Percentiles rank a stretch among this genome's conserved stretches.
These are phyloP conservation scores for Lasiosphaeris hirsuta DNA, from an alignment of 495 filamentous ascomycete species.

Conservation along the genomic window DNA sequence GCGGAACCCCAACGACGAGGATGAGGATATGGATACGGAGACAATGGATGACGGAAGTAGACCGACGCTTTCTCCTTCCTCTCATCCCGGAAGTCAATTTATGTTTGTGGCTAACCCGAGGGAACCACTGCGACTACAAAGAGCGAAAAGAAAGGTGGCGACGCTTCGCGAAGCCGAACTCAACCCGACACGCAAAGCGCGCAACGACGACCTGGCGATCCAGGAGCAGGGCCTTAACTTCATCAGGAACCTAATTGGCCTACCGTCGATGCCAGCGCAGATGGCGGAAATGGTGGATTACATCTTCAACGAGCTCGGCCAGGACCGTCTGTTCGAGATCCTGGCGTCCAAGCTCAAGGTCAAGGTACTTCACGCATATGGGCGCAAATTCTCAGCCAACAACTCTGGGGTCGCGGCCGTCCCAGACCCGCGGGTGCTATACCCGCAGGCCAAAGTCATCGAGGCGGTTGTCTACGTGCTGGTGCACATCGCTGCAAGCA, in stretches of 20 bases:
- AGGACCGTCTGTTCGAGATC: constrained; percentile 71
- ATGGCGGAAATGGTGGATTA: constrained; percentile 75
- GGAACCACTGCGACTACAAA: constrained; percentile 32
- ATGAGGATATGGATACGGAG: constrained; percentile 63
- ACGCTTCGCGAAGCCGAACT: constrained; percentile 54
- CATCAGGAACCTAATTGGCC: constrained; percentile 80
- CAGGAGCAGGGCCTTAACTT: constrained; percentile 89
- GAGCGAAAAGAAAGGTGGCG: constrained; percentile 49
- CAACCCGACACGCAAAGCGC: constrained; percentile 55
- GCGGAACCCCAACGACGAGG: constrained; percentile 45
- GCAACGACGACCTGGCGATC: constrained; percentile 75
- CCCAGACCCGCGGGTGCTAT: constrained; percentile 41
- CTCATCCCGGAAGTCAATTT: background rate
- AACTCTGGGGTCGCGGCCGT: background rate
- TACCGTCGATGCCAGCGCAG: constrained; percentile 14
- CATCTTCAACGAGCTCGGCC: constrained; percentile 71
- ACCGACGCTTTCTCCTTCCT: constrained; percentile 25
- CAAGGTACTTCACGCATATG: constrained; percentile 47
- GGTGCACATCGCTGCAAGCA: constrained; percentile 79
- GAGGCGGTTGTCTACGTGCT: constrained; percentile 70
- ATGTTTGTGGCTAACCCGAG: background rate
- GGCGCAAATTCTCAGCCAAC: constrained; percentile 24
- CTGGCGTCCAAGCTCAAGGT: constrained; percentile 67
- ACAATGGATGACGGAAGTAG: constrained; percentile 27
- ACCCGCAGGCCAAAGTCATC: constrained; percentile 69